Percentiles rank a stretch among this genome's conserved stretches.
These are phyloP conservation scores for Oryza coarctata DNA, from an alignment of 176 grass and related monocot genomes.

Conservation along the genomic window DNA sequence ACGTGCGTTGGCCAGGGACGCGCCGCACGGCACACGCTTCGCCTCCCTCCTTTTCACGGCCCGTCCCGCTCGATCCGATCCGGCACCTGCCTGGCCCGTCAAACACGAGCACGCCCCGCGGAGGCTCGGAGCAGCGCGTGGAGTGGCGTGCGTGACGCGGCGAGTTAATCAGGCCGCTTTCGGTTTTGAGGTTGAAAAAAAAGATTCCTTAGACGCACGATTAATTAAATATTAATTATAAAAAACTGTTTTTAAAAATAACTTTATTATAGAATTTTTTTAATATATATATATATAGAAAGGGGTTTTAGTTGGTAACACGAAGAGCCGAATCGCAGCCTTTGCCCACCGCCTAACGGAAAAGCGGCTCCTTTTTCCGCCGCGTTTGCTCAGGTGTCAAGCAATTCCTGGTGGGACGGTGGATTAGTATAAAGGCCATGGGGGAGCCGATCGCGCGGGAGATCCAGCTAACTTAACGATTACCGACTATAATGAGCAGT, in stretches of 20 bases:
- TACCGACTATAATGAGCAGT: neutral
- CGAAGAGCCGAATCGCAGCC: too few relatives aligned
- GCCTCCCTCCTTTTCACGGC: too few relatives aligned
- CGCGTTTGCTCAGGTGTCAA: conserved; percentile 15
- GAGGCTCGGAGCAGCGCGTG: neutral
- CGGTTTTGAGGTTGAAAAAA: too few relatives aligned
- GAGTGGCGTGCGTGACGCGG: conserved; percentile 1
- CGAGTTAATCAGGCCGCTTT: neutral
- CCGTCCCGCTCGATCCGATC: neutral
- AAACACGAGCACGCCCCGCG: neutral
- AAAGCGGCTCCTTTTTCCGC: neutral
- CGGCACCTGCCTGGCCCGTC: neutral
- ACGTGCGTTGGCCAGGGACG: neutral
- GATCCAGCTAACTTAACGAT: neutral
- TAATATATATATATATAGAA: too few relatives aligned
- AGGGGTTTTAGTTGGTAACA: too few relatives aligned
- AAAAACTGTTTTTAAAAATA: too few relatives aligned
- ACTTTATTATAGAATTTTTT: too few relatives aligned
- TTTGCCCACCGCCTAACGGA: neutral
- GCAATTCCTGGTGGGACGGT: conserved; percentile 30
- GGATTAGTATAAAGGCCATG: conserved; percentile 10
- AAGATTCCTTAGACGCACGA: too few relatives aligned
- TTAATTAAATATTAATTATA: too few relatives aligned
- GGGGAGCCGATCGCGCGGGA: neutral
- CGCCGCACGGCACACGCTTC: too few relatives aligned